These are phyloP conservation scores for Mycena kentingensis DNA, from an alignment of 768 basidiomycete species.

Conservation along the genomic window DNA sequence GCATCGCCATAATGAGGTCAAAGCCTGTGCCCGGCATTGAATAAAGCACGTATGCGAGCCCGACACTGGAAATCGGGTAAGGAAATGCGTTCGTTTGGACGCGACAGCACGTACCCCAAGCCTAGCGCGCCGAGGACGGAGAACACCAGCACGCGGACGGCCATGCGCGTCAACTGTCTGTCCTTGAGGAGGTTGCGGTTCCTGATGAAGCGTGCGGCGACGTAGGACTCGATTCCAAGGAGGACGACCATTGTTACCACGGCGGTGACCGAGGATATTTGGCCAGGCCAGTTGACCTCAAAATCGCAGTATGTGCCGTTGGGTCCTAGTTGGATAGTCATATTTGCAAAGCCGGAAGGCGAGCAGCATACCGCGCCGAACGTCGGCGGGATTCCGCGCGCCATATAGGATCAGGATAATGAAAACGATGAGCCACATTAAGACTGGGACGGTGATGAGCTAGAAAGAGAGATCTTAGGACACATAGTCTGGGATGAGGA, in stretches of 20 bases:
- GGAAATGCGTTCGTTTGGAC: neutral
- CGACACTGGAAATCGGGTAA: conserved; percentile 8
- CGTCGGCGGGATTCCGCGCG: conserved; percentile 25
- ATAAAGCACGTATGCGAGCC: conserved; percentile 16
- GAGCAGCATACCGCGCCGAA: conserved; percentile 22
- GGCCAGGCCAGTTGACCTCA: neutral
- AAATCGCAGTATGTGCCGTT: conserved; percentile 37
- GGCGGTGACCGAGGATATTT: neutral
- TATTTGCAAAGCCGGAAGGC: no score
- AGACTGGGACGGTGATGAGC: conserved; percentile 29
- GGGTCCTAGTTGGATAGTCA: no score
- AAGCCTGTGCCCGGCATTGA: conserved; percentile 12
- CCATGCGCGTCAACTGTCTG: conserved; percentile 19
- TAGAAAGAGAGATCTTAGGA: neutral
- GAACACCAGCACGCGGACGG: conserved; percentile 33
- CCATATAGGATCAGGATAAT: no score
- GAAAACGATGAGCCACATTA: conserved; percentile 30
- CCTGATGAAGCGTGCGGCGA: conserved; percentile 28
- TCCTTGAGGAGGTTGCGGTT: conserved; percentile 23
- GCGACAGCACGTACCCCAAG: conserved; percentile 24
- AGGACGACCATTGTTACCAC: neutral
- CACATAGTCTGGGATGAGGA: neutral
- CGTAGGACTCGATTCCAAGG: conserved; percentile 19
- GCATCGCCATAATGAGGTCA: conserved; percentile 15
- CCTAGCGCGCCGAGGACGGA: conserved; percentile 30